Conservation (phyloP, 345 rosid species). For the Viola odorata region DNA sequence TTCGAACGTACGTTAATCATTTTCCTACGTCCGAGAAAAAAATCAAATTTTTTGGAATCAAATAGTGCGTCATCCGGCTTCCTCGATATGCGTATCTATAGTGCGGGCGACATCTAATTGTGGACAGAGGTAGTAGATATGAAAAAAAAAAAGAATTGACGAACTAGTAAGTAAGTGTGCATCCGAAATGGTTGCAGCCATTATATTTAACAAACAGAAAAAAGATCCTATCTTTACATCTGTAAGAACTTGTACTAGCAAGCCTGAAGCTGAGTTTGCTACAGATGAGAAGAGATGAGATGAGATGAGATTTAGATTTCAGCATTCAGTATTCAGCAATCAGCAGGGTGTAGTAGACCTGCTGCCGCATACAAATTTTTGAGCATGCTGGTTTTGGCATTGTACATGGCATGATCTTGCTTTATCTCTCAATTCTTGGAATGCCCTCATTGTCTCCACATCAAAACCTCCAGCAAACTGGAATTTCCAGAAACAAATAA, state of each 20-base stretch:
- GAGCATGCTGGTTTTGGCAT: constrained; percentile 67
- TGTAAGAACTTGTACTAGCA: background rate
- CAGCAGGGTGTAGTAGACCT: constrained; percentile 43
- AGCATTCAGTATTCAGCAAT: background rate
- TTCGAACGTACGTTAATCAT: no score
- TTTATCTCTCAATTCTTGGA: constrained; percentile 89
- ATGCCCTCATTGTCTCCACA: constrained; percentile 90
- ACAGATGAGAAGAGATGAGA: constrained; percentile 22
- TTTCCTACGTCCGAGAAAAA: no score
- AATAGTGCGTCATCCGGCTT: no score
- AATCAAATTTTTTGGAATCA: no score
- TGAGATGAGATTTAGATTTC: no score
- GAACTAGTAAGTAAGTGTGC: constrained; percentile 7
- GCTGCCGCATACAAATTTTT: constrained; percentile 40
- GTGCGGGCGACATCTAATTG: no score
- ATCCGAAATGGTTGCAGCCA: constrained; percentile 11
- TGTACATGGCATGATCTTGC: constrained; percentile 70
- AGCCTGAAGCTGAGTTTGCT: constrained; percentile 38
- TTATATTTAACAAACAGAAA: constrained; percentile 9
- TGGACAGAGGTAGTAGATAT: no score
- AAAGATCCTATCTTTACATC: constrained; percentile 15
- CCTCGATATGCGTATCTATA: no score
- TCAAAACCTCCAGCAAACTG: constrained; percentile 99
- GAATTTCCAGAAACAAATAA: background rate
- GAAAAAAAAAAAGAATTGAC: background rate